Evolutionary conservation across 768 basidiomycete genomes (phyloP), one percentile per base, ranked within the genome.

Genomic region (Xanthoconium purpureum): DNA sequence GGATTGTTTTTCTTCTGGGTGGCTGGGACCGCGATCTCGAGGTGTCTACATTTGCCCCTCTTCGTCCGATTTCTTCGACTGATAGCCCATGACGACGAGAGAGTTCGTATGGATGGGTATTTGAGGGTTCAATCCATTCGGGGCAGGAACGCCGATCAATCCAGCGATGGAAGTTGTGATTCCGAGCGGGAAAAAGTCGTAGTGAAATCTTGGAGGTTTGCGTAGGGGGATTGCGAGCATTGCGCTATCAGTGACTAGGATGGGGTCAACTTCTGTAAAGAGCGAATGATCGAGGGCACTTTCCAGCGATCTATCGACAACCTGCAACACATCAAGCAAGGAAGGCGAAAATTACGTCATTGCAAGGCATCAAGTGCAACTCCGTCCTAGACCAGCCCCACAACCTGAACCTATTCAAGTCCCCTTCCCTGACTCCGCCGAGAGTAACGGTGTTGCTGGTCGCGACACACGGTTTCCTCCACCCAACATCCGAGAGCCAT

Each of bases 61-160:
- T 30, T 73, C 70, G 35, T 77, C 74, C 29, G 74, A 66, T n/a
- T 71, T 72, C 61, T 77, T 77, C 2, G 54, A 39, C 12, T 73
- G 67, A 4, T 62, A 71, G 0, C 84, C 85, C 80, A 89, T 82
- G 36, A 94, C 77, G 28, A 89, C 74, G 2, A 98, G 80, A 11
- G 92, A 88, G 8, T 81, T 80, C 2, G 94, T 96, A 65, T 97
- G 94, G n/a, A 95, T 89, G 2, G 94, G 95, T 1, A 95, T 94
- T 65, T 90, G 89, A 2, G 88, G 89, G 49, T 90, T 89, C 17
- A 91, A 76, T 3, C 88, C 88, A 62, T 95, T 94, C 0, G 91
- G 93, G 1, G 93, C 91, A 1, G 93, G 92, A 5, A 94, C 69
- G 17, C 91, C 91, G 10, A 94, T 77, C n/a, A 95, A 74, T 0